Evolutionary conservation across 345 rosid species (phyloP).

Genomic region (Eucalyptus curtisii): DNA sequence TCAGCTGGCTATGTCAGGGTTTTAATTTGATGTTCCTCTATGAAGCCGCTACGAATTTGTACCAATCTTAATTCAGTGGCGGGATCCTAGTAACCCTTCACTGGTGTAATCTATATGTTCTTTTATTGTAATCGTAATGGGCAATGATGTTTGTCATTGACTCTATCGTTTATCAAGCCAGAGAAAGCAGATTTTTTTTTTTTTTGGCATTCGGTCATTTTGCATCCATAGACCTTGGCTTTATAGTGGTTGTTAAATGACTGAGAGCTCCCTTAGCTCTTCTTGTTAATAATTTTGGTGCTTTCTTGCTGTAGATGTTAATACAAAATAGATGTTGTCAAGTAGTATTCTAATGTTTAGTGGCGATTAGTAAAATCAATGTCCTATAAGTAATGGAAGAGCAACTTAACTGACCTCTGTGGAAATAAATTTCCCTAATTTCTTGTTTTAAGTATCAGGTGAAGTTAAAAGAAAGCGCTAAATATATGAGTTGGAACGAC

Average conservation of each 20-base stretch:
- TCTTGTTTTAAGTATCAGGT: background rate
- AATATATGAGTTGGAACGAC: background rate
- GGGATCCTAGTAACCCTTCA: background rate
- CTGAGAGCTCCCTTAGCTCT: background rate
- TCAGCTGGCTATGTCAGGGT: background rate
- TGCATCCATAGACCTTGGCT: background rate
- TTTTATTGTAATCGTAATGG: background rate
- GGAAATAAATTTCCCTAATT: background rate
- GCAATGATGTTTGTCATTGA: background rate
- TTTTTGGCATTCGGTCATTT: background rate
- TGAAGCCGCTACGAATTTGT: background rate
- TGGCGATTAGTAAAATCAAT: background rate
- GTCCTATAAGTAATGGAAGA: background rate
- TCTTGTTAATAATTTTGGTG: background rate
- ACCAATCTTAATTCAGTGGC: background rate
- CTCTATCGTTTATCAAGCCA: background rate
- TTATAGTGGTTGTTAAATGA: background rate
- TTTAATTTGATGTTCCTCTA: background rate
- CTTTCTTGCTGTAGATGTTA: background rate
- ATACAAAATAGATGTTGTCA: background rate
- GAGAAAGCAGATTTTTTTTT: background rate
- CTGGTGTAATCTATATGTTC: background rate
- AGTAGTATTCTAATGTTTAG: background rate
- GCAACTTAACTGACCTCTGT: background rate
- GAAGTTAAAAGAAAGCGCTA: background rate